Percentiles rank a stretch among this genome's conserved stretches.
Conservation (phyloP, 139 green algal genomes). For the Ettlia oleoabundans region DNA sequence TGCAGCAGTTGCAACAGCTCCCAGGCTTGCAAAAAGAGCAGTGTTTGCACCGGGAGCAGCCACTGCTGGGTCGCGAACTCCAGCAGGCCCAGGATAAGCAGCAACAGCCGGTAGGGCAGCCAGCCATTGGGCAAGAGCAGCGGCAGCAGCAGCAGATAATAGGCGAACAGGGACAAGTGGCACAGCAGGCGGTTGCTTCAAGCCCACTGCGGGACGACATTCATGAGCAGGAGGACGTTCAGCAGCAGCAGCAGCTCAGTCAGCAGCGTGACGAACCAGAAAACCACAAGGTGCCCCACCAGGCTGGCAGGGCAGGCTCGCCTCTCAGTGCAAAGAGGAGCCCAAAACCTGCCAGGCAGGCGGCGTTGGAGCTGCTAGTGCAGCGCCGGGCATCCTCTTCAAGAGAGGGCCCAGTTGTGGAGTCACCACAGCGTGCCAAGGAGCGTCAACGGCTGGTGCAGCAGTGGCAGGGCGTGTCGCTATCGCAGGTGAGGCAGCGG, state of each 20-base stretch:
- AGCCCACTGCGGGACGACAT: background rate
- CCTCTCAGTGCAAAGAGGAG: too few species aligned
- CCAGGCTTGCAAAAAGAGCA: background rate
- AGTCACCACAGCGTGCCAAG: background rate
- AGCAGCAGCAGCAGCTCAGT: too few species aligned
- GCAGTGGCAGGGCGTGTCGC: conserved; percentile 2
- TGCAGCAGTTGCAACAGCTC: background rate
- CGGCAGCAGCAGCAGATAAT: conserved; percentile 1
- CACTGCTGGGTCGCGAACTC: too few species aligned
- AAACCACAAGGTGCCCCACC: too few species aligned
- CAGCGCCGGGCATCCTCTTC: too few species aligned
- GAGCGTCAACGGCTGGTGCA: conserved; percentile 18
- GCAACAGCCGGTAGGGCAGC: background rate
- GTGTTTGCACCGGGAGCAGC: too few species aligned
- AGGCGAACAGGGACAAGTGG: background rate
- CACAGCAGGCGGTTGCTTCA: background rate
- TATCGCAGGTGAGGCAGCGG: conserved; percentile 1
- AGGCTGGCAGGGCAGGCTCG: too few species aligned
- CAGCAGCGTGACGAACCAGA: too few species aligned
- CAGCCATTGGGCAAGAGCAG: background rate
- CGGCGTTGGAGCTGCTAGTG: too few species aligned
- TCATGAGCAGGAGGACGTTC: too few species aligned
- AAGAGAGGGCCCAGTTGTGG: background rate
- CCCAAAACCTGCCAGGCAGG: too few species aligned
- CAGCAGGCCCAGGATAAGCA: background rate